Percentiles rank a stretch among this genome's conserved stretches.
Evolutionary conservation across 495 filamentous ascomycete species (phyloP).

Genomic region (Barbatosphaeria neglecta): DNA sequence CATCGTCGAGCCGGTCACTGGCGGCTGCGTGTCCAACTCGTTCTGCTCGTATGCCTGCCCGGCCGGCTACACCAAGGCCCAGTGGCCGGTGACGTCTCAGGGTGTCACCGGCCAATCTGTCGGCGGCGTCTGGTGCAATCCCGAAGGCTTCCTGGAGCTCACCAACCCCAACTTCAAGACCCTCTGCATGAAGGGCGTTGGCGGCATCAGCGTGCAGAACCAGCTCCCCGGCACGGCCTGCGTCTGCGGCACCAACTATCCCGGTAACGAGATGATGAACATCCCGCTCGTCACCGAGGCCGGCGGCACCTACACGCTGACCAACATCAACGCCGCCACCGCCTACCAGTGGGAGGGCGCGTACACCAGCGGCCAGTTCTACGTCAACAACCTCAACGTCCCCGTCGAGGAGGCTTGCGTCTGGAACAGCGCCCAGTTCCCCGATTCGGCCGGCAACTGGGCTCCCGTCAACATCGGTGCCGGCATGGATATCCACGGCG

Average conservation of each 20-base stretch:
- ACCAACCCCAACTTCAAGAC: conserved; percentile 53
- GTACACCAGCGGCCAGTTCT: conserved; percentile 87
- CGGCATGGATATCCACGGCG: conserved; percentile 48
- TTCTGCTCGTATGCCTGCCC: conserved; percentile 96
- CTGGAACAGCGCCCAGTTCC: conserved; percentile 52
- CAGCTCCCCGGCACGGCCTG: conserved; percentile 50
- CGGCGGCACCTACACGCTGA: conserved; percentile 48
- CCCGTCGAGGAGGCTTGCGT: conserved; percentile 58
- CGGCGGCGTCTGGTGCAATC: conserved; percentile 76
- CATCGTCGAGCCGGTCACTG: conserved; percentile 53
- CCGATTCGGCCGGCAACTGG: conserved; percentile 62
- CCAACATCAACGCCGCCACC: conserved; percentile 54
- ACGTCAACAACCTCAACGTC: conserved; percentile 74
- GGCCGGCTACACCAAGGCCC: conserved; percentile 78
- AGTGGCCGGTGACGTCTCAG: conserved; percentile 70
- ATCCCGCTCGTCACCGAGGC: conserved; percentile 55
- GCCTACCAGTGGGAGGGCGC: conserved; percentile 72
- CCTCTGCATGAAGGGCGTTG: conserved; percentile 66
- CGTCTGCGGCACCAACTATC: conserved; percentile 94
- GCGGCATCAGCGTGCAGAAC: conserved; percentile 63
- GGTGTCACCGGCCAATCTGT: conserved; percentile 75
- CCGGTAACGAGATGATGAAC: conserved; percentile 75
- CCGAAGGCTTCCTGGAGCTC: conserved; percentile 60
- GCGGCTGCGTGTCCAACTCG: conserved; percentile 46
- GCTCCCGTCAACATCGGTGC: conserved; percentile 83